Conservation (phyloP, 2,329 filamentous ascomycete genomes). For the Claviceps sorghi region DNA sequence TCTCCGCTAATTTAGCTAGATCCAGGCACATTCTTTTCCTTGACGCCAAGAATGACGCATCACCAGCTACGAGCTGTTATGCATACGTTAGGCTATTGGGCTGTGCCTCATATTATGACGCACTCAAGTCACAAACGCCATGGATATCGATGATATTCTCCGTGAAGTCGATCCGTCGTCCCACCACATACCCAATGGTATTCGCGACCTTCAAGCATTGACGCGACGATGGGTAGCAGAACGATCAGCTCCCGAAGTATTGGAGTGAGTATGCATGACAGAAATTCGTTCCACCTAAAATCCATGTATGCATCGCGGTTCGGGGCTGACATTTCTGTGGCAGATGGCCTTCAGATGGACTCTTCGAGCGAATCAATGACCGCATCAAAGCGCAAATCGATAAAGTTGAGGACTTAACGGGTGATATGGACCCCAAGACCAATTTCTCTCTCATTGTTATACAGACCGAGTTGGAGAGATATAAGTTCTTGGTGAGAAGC, state of each 20-base stretch:
- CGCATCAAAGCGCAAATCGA: slow-evolving; percentile 56
- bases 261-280: slow-evolving; percentile 42
- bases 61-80: too few species aligned
- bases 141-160: slow-evolving; percentile 73
- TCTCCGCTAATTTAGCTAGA: too few species aligned
- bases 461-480: slow-evolving; percentile 89
- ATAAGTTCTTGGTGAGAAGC: slow-evolving; percentile 78
- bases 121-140: slow-evolving; percentile 16
- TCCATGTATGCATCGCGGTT: not conserved
- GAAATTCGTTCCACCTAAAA: not conserved
- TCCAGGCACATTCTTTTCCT: too few species aligned
- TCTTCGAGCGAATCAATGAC: slow-evolving; percentile 72
- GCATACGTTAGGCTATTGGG: too few species aligned
- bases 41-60: too few species aligned
- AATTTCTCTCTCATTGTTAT: slow-evolving; percentile 91
- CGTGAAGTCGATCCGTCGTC: slow-evolving; percentile 52
- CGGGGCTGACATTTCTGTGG: not conserved
- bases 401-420: slow-evolving; percentile 61
- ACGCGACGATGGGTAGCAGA: slow-evolving; percentile 92
- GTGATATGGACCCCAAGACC: slow-evolving; percentile 73
- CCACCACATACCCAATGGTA: slow-evolving; percentile 40
- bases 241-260: slow-evolving; percentile 74
- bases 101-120: not conserved
- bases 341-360: slow-evolving; percentile 51
- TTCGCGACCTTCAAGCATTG: slow-evolving; percentile 69